Percentiles rank a stretch among this genome's conserved stretches.
phyloP scores from a whole-genome alignment of 2,329 filamentous ascomycete genomes.

The Myriangium duriaei region DNA sequence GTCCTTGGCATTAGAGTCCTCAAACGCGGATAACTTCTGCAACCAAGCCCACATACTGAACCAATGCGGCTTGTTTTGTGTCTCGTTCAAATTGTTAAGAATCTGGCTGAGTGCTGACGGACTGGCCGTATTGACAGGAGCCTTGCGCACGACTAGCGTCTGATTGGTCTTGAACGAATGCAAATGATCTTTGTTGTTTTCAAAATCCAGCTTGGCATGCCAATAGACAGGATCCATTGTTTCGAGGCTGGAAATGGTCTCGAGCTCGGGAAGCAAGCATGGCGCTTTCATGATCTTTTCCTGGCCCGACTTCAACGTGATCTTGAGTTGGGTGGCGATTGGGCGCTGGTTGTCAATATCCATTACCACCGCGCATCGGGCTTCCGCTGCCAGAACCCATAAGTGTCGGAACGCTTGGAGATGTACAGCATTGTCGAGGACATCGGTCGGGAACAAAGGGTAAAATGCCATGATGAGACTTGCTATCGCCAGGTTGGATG shows the following conservation, averaged over 20 bases:
- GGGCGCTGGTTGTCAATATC: constrained; percentile 76
- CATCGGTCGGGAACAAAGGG: constrained; percentile 74
- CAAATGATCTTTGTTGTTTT: constrained; percentile 47
- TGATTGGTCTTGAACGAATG: constrained; percentile 57
- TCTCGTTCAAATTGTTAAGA: constrained; percentile 57
- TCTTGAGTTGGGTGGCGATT: constrained; percentile 39
- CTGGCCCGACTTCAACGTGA: constrained; percentile 14
- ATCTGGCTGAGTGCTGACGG: constrained; percentile 53
- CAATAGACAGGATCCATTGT: constrained; percentile 59
- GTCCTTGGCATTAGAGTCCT: constrained; percentile 51
- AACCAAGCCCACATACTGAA: constrained; percentile 57
- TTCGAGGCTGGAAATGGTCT: constrained; percentile 49
- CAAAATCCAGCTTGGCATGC: constrained; percentile 69
- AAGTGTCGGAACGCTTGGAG: constrained; percentile 94
- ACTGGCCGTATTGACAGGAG: constrained; percentile 42
- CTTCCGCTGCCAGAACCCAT: constrained; percentile 88
- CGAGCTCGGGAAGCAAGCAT: constrained; percentile 51
- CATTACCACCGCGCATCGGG: constrained; percentile 75
- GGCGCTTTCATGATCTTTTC: constrained; percentile 32
- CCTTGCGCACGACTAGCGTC: constrained; percentile 59
- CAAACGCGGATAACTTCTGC: constrained; percentile 47
- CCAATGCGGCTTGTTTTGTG: constrained; percentile 17
- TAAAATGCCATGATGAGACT: constrained; percentile 86
- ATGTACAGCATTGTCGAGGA: constrained; percentile 89
- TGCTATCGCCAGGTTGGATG: constrained; percentile 74